Evolutionary conservation across 2,329 filamentous ascomycete genomes (phyloP), one percentile per base, ranked within the genome.

Genomic region (Xylaria sp.): DNA sequence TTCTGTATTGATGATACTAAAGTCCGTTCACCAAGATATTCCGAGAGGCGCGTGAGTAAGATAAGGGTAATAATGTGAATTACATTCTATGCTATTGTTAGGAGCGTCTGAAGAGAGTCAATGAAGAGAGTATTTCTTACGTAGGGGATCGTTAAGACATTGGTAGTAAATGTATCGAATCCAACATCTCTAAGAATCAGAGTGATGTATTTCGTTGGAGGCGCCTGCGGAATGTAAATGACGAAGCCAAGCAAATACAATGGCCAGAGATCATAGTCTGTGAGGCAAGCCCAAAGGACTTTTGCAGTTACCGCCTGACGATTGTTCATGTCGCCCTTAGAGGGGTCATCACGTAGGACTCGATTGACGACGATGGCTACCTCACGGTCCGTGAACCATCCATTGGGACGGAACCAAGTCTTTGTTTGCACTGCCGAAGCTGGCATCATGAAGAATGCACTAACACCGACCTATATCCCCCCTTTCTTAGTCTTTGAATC

Each of bases 351-450:
- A 6, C 88, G 83, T 23, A 83, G 76, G 5, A 83, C 78, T 1
- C 89, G 82, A 71, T 89, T 90, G 8, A 89, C 87, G 1, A 89
- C 82, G 57, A 90, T 90, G 29, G 80, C 78, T 44, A 86, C 82
- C 73, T 89, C 87, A 18, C 84, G 84, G 60, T 88, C 86, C 1
- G 77, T 85, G 75, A 89, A 90, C 87, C 87, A 90, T 1, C 85
- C 82, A 9, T 83, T 84, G 0, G 81, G 82, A 0, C 83, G 80
- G 70, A 84, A 84, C 82, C 82, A 84, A 2, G 81, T 81, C 69
- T 84, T 84, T 0, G 84, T 86, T 72, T 86, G 82, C 0, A 82
- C 81, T 0, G 80, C 80, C 0, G 82, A 83, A 1, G 81, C 80
- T 0, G 86, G 86, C 82, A 89, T 86, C 68, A 85, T 81, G 71